Conservation (phyloP, 768 basidiomycete genomes). For the Lactifluus hygrophoroides region DNA sequence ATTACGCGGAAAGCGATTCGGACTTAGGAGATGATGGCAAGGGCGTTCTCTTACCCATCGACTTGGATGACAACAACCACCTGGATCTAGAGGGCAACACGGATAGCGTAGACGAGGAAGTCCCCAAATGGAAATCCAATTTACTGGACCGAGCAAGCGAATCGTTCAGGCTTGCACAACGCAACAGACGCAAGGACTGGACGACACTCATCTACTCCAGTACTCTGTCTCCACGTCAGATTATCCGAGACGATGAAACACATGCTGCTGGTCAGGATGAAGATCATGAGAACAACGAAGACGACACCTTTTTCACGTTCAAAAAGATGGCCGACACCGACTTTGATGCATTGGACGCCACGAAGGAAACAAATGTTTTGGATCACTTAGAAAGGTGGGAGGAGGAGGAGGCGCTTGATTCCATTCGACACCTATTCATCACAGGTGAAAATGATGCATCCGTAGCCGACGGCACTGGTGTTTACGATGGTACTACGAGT, state of each 20-base stretch:
- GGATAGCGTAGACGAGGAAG: slow-evolving; percentile 38
- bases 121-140: slow-evolving; percentile 69
- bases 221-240: slow-evolving; percentile 57
- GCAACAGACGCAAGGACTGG: slow-evolving; percentile 56
- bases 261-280: slow-evolving; percentile 11
- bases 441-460: slow-evolving; percentile 51
- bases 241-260: slow-evolving; percentile 39
- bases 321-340: slow-evolving; percentile 26
- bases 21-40: slow-evolving; percentile 50
- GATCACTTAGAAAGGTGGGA: slow-evolving; percentile 68
- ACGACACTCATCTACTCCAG: slow-evolving; percentile 78
- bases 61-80: slow-evolving; percentile 44
- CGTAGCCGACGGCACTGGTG: slow-evolving; percentile 16
- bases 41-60: slow-evolving; percentile 29
- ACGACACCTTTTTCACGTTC: slow-evolving; percentile 69
- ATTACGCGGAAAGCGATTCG: slow-evolving; percentile 75
- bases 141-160: slow-evolving; percentile 44
- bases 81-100: slow-evolving; percentile 42
- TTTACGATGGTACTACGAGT: slow-evolving; percentile 28
- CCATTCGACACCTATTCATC: slow-evolving; percentile 84
- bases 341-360: slow-evolving; percentile 56
- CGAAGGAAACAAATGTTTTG: slow-evolving; percentile 48
- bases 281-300: slow-evolving; percentile 39
- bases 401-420: slow-evolving; percentile 76
- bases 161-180: slow-evolving; percentile 33